Conservation (phyloP, 129 eudicot genomes). For the Smallanthus sonchifolius region DNA sequence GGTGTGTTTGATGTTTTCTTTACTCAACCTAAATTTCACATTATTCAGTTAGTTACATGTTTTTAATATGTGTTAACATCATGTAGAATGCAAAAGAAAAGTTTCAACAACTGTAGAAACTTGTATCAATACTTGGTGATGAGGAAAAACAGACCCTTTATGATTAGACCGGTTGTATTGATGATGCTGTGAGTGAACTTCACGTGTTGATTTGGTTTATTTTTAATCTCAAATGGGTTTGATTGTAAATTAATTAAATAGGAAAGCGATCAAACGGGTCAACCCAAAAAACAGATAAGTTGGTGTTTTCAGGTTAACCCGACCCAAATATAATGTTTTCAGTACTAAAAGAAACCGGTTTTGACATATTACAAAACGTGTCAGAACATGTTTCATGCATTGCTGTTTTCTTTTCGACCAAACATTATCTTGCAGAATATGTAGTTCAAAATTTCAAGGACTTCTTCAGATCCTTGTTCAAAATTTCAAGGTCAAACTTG, state of each 20-base stretch:
- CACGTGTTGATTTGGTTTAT: background rate
- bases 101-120: conserved; percentile 95
- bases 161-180: conserved; percentile 97
- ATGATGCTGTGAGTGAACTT: conserved; percentile 96
- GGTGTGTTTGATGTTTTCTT: conserved; percentile 34
- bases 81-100: conserved; percentile 90
- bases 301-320: too few species aligned
- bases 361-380: too few species aligned
- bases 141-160: conserved; percentile 87
- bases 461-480: conserved; percentile 68
- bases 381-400: too few species aligned
- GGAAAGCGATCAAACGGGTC: background rate
- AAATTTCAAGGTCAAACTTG: too few species aligned
- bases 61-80: too few species aligned
- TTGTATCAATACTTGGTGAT: conserved; percentile 92
- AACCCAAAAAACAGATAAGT: background rate
- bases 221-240: background rate
- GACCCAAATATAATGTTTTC: too few species aligned
- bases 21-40: background rate
- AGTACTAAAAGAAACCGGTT: too few species aligned
- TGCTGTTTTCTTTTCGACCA: background rate
- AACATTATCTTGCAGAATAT: conserved; percentile 93
- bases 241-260: too few species aligned
- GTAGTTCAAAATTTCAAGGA: conserved; percentile 64
- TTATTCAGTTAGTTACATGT: background rate